These are phyloP conservation scores for Vitis hybrid DNA, from an alignment of 177 flowering plant genomes.

Conservation along the genomic window DNA sequence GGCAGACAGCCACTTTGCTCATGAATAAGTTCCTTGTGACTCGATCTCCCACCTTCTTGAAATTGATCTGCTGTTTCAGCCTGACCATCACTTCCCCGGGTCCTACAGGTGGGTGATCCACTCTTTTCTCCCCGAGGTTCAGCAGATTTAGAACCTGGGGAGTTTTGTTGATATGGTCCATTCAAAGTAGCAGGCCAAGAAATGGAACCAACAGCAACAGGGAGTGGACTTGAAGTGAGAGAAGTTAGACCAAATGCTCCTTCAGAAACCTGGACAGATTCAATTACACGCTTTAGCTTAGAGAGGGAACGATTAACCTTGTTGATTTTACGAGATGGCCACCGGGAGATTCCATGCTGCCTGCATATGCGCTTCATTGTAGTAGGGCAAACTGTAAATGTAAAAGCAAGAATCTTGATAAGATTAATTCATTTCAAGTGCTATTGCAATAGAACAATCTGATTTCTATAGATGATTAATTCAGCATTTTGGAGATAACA, in stretches of 20 bases:
- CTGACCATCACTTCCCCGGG: constrained; percentile 32
- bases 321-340: constrained; percentile 99
- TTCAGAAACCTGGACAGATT: constrained; percentile 91
- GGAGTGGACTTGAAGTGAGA: constrained; percentile 58
- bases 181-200: constrained; percentile 57
- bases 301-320: constrained; percentile 90
- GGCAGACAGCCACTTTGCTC: constrained; percentile 23
- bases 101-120: constrained; percentile 20
- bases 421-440: constrained; percentile 2
- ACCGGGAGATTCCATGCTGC: constrained; percentile 94
- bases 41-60: constrained; percentile 18
- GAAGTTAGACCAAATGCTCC: constrained; percentile 65
- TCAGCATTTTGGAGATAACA: neutral
- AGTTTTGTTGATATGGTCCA: constrained; percentile 37
- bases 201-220: constrained; percentile 59
- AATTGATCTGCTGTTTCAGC: constrained; percentile 6
- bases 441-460: neutral
- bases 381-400: constrained; percentile 88
- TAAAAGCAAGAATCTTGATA: constrained; percentile 11
- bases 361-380: constrained; percentile 99
- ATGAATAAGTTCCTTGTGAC: constrained; percentile 22
- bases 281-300: constrained; percentile 89
- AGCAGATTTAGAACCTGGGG: constrained; percentile 32
- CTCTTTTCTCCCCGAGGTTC: constrained; percentile 37
- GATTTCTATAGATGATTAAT: neutral